Conservation (phyloP, 169 alveolate species). For the Cryptosporidium sp. region DNA sequence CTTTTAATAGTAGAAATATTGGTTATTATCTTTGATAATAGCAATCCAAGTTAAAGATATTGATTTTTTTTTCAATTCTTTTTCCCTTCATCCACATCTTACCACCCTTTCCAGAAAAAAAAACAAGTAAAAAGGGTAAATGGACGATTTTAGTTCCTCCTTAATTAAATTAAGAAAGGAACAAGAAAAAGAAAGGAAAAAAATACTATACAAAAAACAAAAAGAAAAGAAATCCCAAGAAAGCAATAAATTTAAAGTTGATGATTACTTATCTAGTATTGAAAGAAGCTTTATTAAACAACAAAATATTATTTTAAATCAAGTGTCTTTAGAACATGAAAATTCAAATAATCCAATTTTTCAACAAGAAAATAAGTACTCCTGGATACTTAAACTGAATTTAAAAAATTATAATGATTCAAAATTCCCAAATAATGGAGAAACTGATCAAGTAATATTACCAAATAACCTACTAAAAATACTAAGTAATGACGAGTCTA, state of each 20-base stretch:
- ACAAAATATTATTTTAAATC: slow-evolving; percentile 10
- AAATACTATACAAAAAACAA: neutral
- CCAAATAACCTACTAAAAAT: slow-evolving; percentile 16
- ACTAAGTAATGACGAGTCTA: slow-evolving; percentile 24
- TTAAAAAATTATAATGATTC: neutral
- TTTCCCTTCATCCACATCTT: too few relatives aligned
- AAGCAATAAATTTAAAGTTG: neutral
- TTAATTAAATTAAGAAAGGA: neutral
- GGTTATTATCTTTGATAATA: too few relatives aligned
- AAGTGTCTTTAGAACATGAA: neutral
- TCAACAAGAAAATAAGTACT: neutral
- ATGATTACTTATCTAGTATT: slow-evolving; percentile 41
- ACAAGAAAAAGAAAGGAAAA: slow-evolving; percentile 7
- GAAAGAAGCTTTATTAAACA: slow-evolving; percentile 33
- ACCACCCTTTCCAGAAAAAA: too few relatives aligned
- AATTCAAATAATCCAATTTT: neutral
- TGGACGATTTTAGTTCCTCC: slow-evolving; percentile 1
- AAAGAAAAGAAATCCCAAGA: neutral
- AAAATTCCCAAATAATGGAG: slow-evolving; percentile 39
- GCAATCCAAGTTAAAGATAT: too few relatives aligned
- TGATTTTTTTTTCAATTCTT: too few relatives aligned
- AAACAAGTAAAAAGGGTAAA: neutral
- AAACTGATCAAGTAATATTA: slow-evolving; percentile 42
- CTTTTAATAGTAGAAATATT: neutral
- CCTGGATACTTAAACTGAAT: slow-evolving; percentile 38